Evolutionary conservation across 2,329 filamentous ascomycete genomes (phyloP).

Genomic region (Decorospora gaudefroyi): DNA sequence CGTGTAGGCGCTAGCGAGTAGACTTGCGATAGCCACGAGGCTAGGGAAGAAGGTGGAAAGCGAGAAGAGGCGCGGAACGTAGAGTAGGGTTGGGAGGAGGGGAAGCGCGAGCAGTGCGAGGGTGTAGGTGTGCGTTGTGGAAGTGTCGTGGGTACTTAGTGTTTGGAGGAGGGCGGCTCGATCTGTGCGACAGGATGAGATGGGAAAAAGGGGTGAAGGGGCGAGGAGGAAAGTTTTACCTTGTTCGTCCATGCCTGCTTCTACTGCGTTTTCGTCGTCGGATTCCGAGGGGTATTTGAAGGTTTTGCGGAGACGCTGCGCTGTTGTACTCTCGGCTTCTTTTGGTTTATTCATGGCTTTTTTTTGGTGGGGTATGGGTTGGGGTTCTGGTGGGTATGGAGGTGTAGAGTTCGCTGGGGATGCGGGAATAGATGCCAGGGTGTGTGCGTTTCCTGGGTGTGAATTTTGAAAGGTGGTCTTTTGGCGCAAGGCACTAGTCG

Average conservation of each 20-base stretch:
- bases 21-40: conserved; percentile 65
- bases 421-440: background rate
- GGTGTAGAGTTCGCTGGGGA: too few species aligned
- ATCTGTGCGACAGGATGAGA: conserved; percentile 24
- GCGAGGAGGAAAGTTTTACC: conserved; percentile 52
- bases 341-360: conserved; percentile 11
- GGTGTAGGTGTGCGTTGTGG: conserved; percentile 56
- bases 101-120: conserved; percentile 64
- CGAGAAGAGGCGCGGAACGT: conserved; percentile 56
- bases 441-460: background rate
- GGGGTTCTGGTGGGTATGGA: background rate
- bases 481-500: conserved; percentile 11
- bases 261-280: conserved; percentile 59
- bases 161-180: conserved; percentile 33
- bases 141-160: conserved; percentile 46
- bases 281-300: conserved; percentile 72
- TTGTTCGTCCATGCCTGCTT: conserved; percentile 74
- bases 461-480: conserved; percentile 12
- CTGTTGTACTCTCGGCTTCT: conserved; percentile 29
- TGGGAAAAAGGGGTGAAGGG: background rate
- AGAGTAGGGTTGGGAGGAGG: conserved; percentile 59
- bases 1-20: conserved; percentile 66
- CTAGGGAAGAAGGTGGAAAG: conserved; percentile 52
- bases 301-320: conserved; percentile 71
- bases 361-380: background rate